These are phyloP conservation scores for Ophiostoma populinum DNA, from an alignment of 2,329 filamentous ascomycete species.

Conservation along the genomic window DNA sequence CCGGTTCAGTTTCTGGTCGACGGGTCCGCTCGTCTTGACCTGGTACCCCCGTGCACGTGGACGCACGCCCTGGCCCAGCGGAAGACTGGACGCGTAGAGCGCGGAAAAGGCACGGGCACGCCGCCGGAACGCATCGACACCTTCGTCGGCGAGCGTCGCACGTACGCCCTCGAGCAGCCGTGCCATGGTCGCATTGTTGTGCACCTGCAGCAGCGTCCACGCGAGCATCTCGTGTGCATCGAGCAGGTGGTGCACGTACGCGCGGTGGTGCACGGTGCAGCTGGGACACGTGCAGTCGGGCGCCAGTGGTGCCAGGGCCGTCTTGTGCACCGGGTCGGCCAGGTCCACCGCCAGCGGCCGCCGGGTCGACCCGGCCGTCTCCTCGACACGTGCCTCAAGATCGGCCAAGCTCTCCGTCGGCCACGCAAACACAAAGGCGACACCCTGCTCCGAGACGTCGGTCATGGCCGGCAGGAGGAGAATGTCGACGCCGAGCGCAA, in stretches of 20 bases:
- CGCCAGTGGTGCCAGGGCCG: conserved; percentile 43
- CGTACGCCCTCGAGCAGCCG: conserved; percentile 60
- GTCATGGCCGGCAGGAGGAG: conserved; percentile 52
- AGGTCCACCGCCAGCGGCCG: conserved; percentile 59
- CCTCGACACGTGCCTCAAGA: background rate
- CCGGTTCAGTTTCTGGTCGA: conserved; percentile 42
- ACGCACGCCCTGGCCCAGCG: conserved; percentile 56
- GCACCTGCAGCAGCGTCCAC: conserved; percentile 82
- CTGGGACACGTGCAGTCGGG: conserved; percentile 61
- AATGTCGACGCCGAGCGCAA: conserved; percentile 63
- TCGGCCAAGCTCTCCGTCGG: conserved; percentile 21
- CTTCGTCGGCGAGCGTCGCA: conserved; percentile 35
- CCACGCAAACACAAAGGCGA: conserved; percentile 68
- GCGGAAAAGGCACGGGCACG: conserved; percentile 24
- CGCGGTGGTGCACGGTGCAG: conserved; percentile 68
- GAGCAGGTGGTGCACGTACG: conserved; percentile 77
- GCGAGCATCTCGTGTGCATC: conserved; percentile 90
- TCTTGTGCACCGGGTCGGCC: conserved; percentile 47
- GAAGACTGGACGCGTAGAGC: conserved; percentile 53
- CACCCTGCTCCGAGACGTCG: conserved; percentile 61
- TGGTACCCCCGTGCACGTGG: conserved; percentile 73
- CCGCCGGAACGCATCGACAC: conserved; percentile 41
- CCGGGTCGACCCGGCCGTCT: conserved; percentile 9
- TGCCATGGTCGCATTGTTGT: conserved; percentile 63
- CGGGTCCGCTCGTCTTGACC: conserved; percentile 50